phyloP scores from a whole-genome alignment of 345 rosid species.

The Syzygium oleosum region DNA sequence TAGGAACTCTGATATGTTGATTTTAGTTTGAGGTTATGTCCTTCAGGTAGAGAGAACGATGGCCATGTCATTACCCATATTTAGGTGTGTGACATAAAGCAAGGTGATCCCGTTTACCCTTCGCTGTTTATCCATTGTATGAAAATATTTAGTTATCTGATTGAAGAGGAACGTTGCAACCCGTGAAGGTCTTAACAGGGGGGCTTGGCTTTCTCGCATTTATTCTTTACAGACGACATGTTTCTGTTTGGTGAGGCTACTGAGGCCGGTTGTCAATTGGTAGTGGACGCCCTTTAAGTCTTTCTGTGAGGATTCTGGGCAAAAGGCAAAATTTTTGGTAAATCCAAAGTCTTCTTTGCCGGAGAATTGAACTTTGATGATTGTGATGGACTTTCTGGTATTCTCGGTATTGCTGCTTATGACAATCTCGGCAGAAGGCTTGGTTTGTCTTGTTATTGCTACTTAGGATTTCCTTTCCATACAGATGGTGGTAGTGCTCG shows the following conservation, averaged over 20 bases:
- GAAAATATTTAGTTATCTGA: neutral
- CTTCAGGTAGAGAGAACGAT: too few relatives aligned
- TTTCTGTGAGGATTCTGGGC: neutral
- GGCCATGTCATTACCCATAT: too few relatives aligned
- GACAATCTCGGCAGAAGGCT: neutral
- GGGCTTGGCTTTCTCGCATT: neutral
- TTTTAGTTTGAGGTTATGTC: too few relatives aligned
- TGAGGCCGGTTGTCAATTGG: neutral
- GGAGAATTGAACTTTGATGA: neutral
- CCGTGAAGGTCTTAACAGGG: neutral
- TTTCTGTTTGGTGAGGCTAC: neutral
- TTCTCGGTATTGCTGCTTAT: neutral
- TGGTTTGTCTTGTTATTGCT: neutral
- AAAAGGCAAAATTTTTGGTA: neutral
- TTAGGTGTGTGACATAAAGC: too few relatives aligned
- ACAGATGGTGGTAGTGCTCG: neutral
- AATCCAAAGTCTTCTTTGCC: neutral
- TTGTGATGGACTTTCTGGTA: neutral
- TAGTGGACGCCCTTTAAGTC: neutral
- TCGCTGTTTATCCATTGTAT: neutral
- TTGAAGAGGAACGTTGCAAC: neutral
- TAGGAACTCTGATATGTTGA: too few relatives aligned
- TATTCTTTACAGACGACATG: neutral
- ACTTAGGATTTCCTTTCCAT: neutral
- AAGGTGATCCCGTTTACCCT: neutral